phyloP scores from a whole-genome alignment of 768 basidiomycete species.

The Serendipita sp. region DNA sequence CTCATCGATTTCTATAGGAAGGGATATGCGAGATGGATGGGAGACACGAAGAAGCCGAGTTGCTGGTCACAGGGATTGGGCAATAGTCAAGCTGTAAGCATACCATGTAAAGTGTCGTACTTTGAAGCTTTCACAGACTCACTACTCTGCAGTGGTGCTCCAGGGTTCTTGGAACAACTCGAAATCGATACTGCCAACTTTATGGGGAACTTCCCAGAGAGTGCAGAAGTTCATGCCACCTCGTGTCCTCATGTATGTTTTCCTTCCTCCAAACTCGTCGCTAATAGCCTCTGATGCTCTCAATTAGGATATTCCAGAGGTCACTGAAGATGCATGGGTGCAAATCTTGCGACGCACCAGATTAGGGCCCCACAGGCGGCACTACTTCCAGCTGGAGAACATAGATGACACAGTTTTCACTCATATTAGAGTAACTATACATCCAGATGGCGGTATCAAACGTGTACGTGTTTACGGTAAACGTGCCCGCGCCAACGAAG shows the following conservation, averaged over 20 bases:
- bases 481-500: slow-evolving; percentile 20
- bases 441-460: slow-evolving; percentile 93
- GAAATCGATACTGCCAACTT: slow-evolving; percentile 93
- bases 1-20: slow-evolving; percentile 25
- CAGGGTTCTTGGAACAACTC: slow-evolving; percentile 51
- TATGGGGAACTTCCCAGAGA: slow-evolving; percentile 89
- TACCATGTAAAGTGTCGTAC: background rate
- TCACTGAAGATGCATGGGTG: slow-evolving; percentile 44
- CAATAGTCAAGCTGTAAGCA: slow-evolving; percentile 69
- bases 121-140: background rate
- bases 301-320: slow-evolving; percentile 15
- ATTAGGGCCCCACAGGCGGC: slow-evolving; percentile 77
- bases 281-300: background rate
- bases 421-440: slow-evolving; percentile 76
- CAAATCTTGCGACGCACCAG: slow-evolving; percentile 57
- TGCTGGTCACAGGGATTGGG: slow-evolving; percentile 80
- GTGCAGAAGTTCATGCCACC: slow-evolving; percentile 59
- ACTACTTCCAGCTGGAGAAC: slow-evolving; percentile 71
- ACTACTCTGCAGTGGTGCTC: slow-evolving; percentile 37
- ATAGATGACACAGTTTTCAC: slow-evolving; percentile 43
- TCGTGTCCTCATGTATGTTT: slow-evolving; percentile 21
- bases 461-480: slow-evolving; percentile 69
- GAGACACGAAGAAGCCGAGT: slow-evolving; percentile 81
- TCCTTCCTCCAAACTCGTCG: slow-evolving; percentile 9
- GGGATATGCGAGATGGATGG: slow-evolving; percentile 97